Conservation (phyloP, 495 filamentous ascomycete species). For the Penicillium angulare region DNA sequence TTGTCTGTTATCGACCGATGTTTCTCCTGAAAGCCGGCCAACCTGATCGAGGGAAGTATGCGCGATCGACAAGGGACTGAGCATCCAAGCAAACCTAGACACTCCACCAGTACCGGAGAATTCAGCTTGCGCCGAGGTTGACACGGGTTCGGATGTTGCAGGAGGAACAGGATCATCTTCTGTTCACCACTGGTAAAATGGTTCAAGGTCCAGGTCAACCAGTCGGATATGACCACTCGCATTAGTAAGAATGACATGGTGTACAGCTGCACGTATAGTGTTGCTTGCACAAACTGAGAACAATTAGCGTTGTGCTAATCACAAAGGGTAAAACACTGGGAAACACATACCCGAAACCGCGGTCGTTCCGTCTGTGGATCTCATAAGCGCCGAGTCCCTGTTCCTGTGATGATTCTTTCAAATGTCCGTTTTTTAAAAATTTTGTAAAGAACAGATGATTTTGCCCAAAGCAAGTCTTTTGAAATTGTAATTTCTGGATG, state of each 20-base stretch:
- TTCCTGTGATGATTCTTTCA: no score
- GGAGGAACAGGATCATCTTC: neutral
- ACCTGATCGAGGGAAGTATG: neutral
- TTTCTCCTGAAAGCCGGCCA: constrained; percentile 1
- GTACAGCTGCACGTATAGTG: constrained; percentile 1
- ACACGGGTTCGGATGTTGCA: neutral
- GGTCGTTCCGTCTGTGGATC: constrained; percentile 4
- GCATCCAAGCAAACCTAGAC: neutral
- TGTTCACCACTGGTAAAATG: constrained; percentile 1
- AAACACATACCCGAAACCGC: constrained; percentile 3
- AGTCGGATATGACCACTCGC: constrained; percentile 3
- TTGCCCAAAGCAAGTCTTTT: no score
- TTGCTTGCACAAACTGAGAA: constrained; percentile 4
- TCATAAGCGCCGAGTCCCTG: no score
- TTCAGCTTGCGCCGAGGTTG: no score
- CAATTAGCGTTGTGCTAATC: neutral
- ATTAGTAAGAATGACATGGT: neutral
- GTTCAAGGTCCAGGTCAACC: constrained; percentile 6
- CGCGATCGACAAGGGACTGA: neutral
- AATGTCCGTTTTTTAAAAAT: no score
- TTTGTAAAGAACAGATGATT: no score
- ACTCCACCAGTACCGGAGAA: neutral
- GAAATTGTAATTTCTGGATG: neutral
- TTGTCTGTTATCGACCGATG: neutral
- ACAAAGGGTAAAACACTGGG: neutral